Conservation (phyloP, 495 filamentous ascomycete genomes). For the Aspergillus biplanus region DNA sequence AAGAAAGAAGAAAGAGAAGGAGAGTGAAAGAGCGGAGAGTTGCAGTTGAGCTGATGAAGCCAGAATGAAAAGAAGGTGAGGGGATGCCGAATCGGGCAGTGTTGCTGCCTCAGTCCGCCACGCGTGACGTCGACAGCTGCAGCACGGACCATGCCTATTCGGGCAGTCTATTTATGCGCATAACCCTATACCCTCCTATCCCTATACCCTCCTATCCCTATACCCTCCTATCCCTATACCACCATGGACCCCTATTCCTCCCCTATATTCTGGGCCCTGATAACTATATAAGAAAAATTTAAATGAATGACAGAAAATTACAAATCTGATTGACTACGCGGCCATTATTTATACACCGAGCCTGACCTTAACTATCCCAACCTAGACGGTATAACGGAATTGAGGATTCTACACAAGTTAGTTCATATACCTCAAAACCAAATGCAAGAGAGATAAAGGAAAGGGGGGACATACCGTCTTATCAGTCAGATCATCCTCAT, state of each 20-base stretch:
- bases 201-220: not conserved
- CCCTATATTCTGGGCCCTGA: too few species aligned
- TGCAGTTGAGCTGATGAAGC: not conserved
- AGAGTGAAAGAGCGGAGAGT: constrained; percentile 1
- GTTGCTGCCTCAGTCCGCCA: constrained; percentile 5
- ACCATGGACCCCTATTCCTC: too few species aligned
- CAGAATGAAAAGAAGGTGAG: not conserved
- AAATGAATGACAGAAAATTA: too few species aligned
- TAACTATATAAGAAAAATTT: too few species aligned
- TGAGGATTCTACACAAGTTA: constrained; percentile 39
- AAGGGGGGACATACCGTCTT: constrained; percentile 21
- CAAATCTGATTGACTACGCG: too few species aligned
- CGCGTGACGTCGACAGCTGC: not conserved
- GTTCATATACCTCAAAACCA: not conserved
- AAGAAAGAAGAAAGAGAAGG: constrained; percentile 10
- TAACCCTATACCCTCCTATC: not conserved
- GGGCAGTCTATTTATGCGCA: not conserved
- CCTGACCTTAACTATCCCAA: not conserved
- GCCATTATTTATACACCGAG: too few species aligned
- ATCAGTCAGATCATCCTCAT: constrained; percentile 50
- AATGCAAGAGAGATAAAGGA: not conserved
- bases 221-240: not conserved
- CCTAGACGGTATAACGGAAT: constrained; percentile 42
- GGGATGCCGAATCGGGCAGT: not conserved
- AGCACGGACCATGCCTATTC: constrained; percentile 5